Base-by-base conservation (phyloP, 768 basidiomycete genomes). In the Termitomyces eurrhizus region DNA sequence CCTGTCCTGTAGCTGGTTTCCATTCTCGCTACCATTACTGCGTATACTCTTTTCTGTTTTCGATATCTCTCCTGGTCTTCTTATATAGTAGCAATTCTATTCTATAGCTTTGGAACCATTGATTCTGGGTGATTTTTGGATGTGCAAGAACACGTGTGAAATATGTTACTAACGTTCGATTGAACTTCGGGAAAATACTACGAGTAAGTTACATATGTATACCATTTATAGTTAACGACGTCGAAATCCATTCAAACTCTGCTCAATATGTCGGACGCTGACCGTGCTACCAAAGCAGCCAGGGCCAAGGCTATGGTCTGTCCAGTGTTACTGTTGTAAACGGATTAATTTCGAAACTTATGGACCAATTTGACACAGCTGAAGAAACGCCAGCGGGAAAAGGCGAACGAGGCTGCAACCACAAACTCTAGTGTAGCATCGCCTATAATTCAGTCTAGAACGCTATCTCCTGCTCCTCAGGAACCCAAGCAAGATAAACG, bases 261-360 rank as follows among this genome's bases (percentile, higher is more conserved):
- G n/a, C 44, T 32, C 55, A 56, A 61, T 32, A 84, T 80, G 84
- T 79, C 86, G 29, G 91, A 91, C 67, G 85, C 87, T 61, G 92
- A 93, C 62, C 84, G 92, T 62, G 89, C 90, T 56, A 85, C 84
- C 16, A 92, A 89, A 74, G 84, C 92, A 58, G 92, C 92, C 3
- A 84, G 92, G 63, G 92, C 89, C 58, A 91, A 89, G 72, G 91
- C 89, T 52, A 69, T 94, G 84, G 92, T 93, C 70, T 60, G 81
- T 72, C 54, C 58, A 33, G 55, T 2, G 29, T 42, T 16, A 7
- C 35, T 62, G 45, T 37, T 48, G 42, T 59, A 59, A 53, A 46
- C 45, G 29, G 36, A 56, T 49, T 57, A 29, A 59, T 46, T 45
- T 41, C 50, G 52, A 46, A 24, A 24, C 67, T 57, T 21, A 57